phyloP scores from a whole-genome alignment of 164 flowering plant species.

The Buxus sempervirens region DNA sequence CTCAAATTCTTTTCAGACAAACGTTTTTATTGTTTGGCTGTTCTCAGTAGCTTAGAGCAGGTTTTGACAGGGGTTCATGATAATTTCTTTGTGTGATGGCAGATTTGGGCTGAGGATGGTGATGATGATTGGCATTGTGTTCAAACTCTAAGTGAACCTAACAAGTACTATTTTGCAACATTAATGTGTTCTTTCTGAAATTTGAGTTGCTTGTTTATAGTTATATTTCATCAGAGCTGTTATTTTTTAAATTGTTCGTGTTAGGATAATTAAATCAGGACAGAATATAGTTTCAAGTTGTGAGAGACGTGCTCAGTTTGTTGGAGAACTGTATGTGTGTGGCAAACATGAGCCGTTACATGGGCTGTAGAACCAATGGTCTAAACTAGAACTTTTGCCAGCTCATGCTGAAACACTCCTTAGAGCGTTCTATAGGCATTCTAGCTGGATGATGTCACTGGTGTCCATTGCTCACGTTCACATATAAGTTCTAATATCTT shows the following conservation, averaged over 20 bases:
- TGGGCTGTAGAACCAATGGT: no score
- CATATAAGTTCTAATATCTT: no score
- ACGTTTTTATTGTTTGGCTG: background rate
- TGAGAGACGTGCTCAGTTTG: background rate
- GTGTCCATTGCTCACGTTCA: no score
- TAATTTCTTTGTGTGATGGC: constrained; percentile 11
- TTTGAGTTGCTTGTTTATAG: background rate
- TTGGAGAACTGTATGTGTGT: background rate
- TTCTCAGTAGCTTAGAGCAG: background rate
- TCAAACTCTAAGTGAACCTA: constrained; percentile 79
- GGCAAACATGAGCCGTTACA: no score
- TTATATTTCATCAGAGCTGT: background rate
- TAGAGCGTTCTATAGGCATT: no score
- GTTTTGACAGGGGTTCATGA: background rate
- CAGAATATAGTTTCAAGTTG: background rate
- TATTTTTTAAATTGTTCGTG: background rate
- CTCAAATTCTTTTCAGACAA: background rate
- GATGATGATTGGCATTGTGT: constrained; percentile 93
- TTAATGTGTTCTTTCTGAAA: background rate
- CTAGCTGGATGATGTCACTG: no score
- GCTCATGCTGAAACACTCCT: no score
- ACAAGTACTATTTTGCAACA: constrained; percentile 44
- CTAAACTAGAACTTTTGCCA: no score
- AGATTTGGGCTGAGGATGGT: constrained; percentile 92
- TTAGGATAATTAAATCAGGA: background rate